Evolutionary conservation across 1,284 basidiomycete genomes (phyloP).

Genomic region (Moesziomyces antarcticus): DNA sequence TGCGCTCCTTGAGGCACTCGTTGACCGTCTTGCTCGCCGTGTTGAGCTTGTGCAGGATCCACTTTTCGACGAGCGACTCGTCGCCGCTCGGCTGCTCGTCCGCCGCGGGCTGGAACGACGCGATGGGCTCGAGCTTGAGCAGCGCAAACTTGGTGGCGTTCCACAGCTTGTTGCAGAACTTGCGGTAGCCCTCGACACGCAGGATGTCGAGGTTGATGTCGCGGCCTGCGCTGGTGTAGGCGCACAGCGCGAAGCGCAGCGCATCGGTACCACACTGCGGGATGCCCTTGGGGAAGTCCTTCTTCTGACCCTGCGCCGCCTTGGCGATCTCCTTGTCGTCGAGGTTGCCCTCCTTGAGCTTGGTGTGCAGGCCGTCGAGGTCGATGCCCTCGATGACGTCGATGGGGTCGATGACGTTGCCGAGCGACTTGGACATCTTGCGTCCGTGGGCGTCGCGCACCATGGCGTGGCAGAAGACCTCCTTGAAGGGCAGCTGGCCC

Average conservation of each 20-base stretch:
- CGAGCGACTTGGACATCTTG: constrained; percentile 98
- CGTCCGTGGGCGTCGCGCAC: constrained; percentile 97
- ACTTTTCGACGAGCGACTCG: constrained; percentile 91
- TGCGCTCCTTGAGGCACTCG: constrained; percentile 79
- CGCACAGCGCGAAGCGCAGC: constrained; percentile 91
- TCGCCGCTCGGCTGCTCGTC: constrained; percentile 79
- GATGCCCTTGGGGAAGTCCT: constrained; percentile 98
- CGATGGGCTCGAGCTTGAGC: constrained; percentile 63
- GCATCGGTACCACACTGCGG: constrained; percentile 99
- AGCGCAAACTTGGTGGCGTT: constrained; percentile 96
- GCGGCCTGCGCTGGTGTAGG: constrained; percentile 80
- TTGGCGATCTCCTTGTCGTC: constrained; percentile 93
- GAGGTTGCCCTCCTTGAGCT: constrained; percentile 89
- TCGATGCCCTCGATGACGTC: constrained; percentile 91
- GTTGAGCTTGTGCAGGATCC: constrained; percentile 96
- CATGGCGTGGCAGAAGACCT: constrained; percentile 99
- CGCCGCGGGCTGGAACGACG: constrained; percentile 57
- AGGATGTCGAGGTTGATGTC: constrained; percentile 80
- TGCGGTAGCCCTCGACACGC: constrained; percentile 98
- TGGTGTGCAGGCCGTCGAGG: constrained; percentile 85
- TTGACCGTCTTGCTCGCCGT: constrained; percentile 82
- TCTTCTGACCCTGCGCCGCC: constrained; percentile 95
- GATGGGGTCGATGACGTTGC: constrained; percentile 97
- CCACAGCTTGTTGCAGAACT: constrained; percentile 99
- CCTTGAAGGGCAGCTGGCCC: constrained; percentile 89